Percentiles rank a stretch among this genome's conserved stretches.
These are phyloP conservation scores for Peltaster fructicola DNA, from an alignment of 2,329 filamentous ascomycete species.

Conservation along the genomic window DNA sequence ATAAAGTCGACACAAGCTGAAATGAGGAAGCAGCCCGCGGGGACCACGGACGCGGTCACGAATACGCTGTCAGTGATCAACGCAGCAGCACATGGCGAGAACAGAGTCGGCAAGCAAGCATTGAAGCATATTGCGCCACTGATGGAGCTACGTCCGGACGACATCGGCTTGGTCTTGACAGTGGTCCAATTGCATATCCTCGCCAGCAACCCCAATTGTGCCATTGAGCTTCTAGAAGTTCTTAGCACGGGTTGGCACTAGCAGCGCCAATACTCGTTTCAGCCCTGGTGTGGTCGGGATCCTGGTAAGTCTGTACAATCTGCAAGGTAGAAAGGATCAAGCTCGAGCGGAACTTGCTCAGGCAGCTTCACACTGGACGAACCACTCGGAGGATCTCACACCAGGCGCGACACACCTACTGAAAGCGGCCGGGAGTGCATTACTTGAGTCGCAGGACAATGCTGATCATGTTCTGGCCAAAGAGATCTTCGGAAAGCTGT, in stretches of 20 bases:
- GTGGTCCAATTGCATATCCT: constrained; percentile 66
- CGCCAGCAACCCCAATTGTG: constrained; percentile 52
- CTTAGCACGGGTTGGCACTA: constrained; percentile 43
- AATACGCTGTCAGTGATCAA: constrained; percentile 46
- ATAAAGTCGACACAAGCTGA: constrained; percentile 35
- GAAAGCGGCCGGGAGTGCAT: constrained; percentile 62
- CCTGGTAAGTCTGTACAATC: constrained; percentile 59
- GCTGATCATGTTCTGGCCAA: constrained; percentile 54
- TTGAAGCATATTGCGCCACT: constrained; percentile 52
- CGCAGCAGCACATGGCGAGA: constrained; percentile 55
- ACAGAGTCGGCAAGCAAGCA: constrained; percentile 45
- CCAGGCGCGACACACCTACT: constrained; percentile 44
- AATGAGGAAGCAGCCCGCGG: constrained; percentile 29
- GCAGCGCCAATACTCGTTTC: constrained; percentile 52
- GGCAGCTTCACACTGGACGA: constrained; percentile 66
- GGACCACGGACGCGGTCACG: constrained; percentile 21
- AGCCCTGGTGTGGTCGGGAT: constrained; percentile 72
- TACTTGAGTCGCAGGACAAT: constrained; percentile 55
- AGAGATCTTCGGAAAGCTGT: constrained; percentile 60
- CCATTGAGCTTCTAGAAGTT: constrained; percentile 56
- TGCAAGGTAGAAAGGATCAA: constrained; percentile 54
- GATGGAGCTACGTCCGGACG: constrained; percentile 55
- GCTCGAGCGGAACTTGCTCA: constrained; percentile 58
- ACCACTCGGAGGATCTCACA: constrained; percentile 33
- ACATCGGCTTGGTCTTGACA: constrained; percentile 65